phyloP scores from a whole-genome alignment of 306 rosid genomes.

The Abrus precatorius region DNA sequence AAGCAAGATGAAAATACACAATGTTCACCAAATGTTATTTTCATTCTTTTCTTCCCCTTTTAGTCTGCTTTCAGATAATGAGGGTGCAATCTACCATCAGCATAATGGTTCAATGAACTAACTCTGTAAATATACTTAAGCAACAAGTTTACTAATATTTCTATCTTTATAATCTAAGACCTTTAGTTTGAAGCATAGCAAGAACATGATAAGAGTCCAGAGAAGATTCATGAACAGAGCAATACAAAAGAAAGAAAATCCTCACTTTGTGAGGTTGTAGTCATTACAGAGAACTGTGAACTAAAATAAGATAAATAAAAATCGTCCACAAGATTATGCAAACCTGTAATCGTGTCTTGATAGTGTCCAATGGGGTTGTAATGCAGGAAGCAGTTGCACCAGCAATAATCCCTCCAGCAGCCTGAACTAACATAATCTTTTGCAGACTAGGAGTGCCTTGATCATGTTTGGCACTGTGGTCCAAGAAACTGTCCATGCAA shows the following conservation, averaged over 20 bases:
- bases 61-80: constrained; percentile 9
- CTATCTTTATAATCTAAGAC: constrained; percentile 6
- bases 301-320: constrained; percentile 30
- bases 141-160: not conserved
- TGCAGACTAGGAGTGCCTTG: constrained; percentile 61
- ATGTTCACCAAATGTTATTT: constrained; percentile 10
- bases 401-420: constrained; percentile 83
- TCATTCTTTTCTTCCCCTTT: constrained; percentile 4
- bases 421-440: constrained; percentile 82
- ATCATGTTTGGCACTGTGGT: constrained; percentile 50
- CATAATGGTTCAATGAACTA: constrained; percentile 10
- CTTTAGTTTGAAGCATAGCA: not conserved
- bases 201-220: constrained; percentile 11
- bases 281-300: constrained; percentile 27
- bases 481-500: constrained; percentile 64
- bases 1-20: constrained; percentile 20
- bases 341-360: constrained; percentile 98
- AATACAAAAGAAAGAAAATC: not conserved
- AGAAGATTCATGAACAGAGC: constrained; percentile 1
- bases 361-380: constrained; percentile 94
- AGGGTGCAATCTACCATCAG: constrained; percentile 22
- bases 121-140: not conserved
- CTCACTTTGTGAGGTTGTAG: not conserved
- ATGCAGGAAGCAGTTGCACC: constrained; percentile 92
- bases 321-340: constrained; percentile 23